Percentiles rank a stretch among this genome's conserved stretches.
Evolutionary conservation across 306 rosid genomes (phyloP).

Genomic region (Pueraria montana): DNA sequence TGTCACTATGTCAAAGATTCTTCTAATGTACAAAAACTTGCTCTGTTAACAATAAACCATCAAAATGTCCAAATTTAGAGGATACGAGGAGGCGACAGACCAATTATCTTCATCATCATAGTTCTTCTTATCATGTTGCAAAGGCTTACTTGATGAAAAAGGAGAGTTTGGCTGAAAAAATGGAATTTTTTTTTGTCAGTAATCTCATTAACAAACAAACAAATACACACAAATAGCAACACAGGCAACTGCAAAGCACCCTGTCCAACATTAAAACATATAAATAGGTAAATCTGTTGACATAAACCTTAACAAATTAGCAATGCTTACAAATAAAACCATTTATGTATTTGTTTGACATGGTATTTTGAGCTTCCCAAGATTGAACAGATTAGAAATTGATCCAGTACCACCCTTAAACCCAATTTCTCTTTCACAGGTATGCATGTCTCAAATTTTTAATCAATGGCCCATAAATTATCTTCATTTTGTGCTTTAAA

Average conservation of each 20-base stretch:
- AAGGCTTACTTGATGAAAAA: slow-evolving; percentile 61
- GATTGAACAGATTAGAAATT: slow-evolving; percentile 22
- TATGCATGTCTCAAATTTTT: neutral
- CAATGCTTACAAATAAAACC: slow-evolving; percentile 13
- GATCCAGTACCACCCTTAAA: neutral
- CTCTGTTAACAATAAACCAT: slow-evolving; percentile 32
- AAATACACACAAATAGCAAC: neutral
- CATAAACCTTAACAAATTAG: slow-evolving; percentile 28
- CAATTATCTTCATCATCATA: slow-evolving; percentile 86
- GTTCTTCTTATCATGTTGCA: slow-evolving; percentile 70
- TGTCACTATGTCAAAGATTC: neutral
- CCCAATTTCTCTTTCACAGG: neutral
- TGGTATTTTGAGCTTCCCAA: slow-evolving; percentile 11
- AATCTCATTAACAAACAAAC: slow-evolving; percentile 19
- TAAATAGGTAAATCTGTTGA: slow-evolving; percentile 24
- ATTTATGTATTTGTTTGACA: slow-evolving; percentile 9
- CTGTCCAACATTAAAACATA: slow-evolving; percentile 4
- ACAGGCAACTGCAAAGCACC: slow-evolving; percentile 12
- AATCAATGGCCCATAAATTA: slow-evolving; percentile 8
- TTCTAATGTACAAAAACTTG: slow-evolving; percentile 21
- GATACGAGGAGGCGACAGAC: slow-evolving; percentile 97
- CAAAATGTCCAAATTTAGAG: slow-evolving; percentile 51
- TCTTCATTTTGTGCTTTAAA: neutral
- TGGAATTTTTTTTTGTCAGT: slow-evolving; percentile 17
- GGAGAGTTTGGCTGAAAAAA: slow-evolving; percentile 80